Conservation (phyloP, 129 eudicot species). For the Chrysanthemum lavandulifolium region DNA sequence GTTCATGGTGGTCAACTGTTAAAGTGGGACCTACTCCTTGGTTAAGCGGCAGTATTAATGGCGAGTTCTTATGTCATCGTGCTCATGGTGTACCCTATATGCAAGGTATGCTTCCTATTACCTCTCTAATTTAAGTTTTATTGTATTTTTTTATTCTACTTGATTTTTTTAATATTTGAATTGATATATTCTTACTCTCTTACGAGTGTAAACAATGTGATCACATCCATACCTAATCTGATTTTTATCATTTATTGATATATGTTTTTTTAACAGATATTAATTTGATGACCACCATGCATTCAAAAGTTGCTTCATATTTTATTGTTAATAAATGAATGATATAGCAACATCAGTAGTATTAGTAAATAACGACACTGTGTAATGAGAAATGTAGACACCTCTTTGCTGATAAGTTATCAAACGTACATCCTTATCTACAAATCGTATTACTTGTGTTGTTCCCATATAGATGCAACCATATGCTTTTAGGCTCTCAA, state of each 20-base stretch:
- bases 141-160: neutral
- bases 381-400: neutral
- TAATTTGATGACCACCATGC: neutral
- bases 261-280: no score
- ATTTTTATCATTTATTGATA: neutral
- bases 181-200: neutral
- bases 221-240: neutral
- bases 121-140: neutral
- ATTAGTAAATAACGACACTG: no score
- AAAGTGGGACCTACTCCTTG: slow-evolving; percentile 51
- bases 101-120: slow-evolving; percentile 46
- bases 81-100: slow-evolving; percentile 53
- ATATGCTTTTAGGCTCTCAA: neutral
- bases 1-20: slow-evolving; percentile 51
- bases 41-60: slow-evolving; percentile 56
- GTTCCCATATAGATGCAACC: neutral
- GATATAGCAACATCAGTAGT: neutral
- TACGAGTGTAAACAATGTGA: neutral
- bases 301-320: slow-evolving; percentile 5
- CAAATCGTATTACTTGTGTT: neutral
- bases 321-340: slow-evolving; percentile 1
- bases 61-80: slow-evolving; percentile 54
- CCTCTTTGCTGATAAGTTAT: neutral
- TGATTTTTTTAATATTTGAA: neutral
- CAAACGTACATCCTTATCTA: neutral